phyloP scores from a whole-genome alignment of 1,284 basidiomycete species.

The Microbotryum saponariae region DNA sequence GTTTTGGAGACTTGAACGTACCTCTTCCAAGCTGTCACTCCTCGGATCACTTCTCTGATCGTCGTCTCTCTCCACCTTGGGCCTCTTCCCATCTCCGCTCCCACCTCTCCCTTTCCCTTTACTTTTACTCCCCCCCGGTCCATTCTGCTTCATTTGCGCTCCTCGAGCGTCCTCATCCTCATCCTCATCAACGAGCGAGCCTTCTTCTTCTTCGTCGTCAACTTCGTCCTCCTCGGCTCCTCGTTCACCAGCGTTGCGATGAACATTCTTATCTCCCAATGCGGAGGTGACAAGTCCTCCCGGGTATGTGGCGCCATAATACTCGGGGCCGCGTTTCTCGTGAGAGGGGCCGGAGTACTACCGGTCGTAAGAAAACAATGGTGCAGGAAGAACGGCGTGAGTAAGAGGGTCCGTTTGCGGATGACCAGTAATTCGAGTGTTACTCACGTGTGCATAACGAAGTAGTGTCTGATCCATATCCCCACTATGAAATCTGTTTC shows the following conservation, averaged over 20 bases:
- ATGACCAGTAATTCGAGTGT: not conserved
- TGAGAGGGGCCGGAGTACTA: slow-evolving; percentile 47
- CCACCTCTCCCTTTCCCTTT: too few species aligned
- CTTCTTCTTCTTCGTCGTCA: slow-evolving; percentile 48
- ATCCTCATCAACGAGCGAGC: slow-evolving; percentile 28
- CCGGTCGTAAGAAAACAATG: not conserved
- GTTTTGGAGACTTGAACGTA: too few species aligned
- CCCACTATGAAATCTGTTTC: slow-evolving; percentile 47
- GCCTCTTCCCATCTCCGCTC: too few species aligned
- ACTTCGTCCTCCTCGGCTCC: slow-evolving; percentile 44
- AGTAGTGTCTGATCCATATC: slow-evolving; percentile 49
- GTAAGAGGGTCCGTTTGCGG: slow-evolving; percentile 10
- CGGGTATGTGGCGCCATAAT: slow-evolving; percentile 21
- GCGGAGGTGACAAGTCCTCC: slow-evolving; percentile 9
- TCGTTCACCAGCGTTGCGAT: slow-evolving; percentile 43
- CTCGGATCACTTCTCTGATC: too few species aligned
- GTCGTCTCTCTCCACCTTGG: too few species aligned
- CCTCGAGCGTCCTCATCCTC: not conserved
- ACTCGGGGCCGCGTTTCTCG: slow-evolving; percentile 27
- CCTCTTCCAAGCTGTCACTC: too few species aligned
- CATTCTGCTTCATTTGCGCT: too few species aligned
- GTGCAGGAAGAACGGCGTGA: slow-evolving; percentile 2
- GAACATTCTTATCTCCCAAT: slow-evolving; percentile 17
- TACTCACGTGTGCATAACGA: slow-evolving; percentile 48
- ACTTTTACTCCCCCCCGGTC: too few species aligned